Evolutionary conservation across 176 grass and related monocot genomes (phyloP), one percentile per base, ranked within the genome.

Genomic region (Phragmites australis): DNA sequence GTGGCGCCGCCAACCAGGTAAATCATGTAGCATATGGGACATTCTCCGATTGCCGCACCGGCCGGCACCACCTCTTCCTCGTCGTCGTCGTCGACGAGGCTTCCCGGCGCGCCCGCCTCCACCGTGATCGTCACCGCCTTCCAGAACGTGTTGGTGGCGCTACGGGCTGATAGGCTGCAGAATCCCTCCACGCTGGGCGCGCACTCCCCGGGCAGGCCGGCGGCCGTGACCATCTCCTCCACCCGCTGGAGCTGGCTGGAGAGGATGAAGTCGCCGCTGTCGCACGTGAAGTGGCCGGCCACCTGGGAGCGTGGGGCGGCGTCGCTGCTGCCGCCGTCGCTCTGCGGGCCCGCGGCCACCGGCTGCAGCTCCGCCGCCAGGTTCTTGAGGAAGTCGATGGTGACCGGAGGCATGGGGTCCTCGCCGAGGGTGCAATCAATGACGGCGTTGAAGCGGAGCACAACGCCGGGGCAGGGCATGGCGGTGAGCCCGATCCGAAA

Each of bases 381-480:
- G 6, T 42, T 54, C 9, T 53, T 54, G 48, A 80, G 9, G 77
- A 79, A 42, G 15, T 42, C n/a, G n/a, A 79, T 79, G 3, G 62
- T 79, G 32, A 79, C 0, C 32, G 31, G 62, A 22, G 77, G 77
- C 22, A 15, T 43, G 77, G 6, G 63, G 2, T 29, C 34, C 15
- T 43, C 9, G 77, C 22, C 10, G 2, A 2, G 48, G 13, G 8
- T 19, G 77, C 63, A 56, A 63, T 68, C 47, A 49, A 80, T 56
- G 63, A 55, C 77, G 48, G 63, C 23, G 8, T 0, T 14, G 34
- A 68, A 26, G 34, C 63, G 63, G 63, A 80, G 49, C 49, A 32
- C 77, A 5, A 80, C 16, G 64, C 77, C 63, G 48, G 77, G 48
- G 77, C 77, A 56, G 16, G 46, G 63, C 37, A 21, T 9, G 5